Conservation (phyloP, 1,139 yeast genomes). For the Geotrichum australiense region DNA sequence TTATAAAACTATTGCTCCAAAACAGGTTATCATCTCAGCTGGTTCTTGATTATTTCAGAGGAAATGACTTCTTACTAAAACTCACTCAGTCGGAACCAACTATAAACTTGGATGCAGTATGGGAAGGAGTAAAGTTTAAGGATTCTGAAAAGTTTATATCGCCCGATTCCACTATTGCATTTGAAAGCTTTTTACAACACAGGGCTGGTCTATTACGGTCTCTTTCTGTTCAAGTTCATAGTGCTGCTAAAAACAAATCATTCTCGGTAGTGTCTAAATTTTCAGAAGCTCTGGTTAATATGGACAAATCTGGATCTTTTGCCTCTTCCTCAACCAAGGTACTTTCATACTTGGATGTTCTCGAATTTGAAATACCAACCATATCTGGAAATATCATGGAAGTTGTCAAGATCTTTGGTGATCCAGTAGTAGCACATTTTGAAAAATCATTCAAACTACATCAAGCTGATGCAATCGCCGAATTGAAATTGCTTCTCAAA, state of each 20-base stretch:
- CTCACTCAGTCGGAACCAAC: slow-evolving; percentile 51
- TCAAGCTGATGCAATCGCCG: slow-evolving; percentile 21
- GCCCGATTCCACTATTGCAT: slow-evolving; percentile 41
- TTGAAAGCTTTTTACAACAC: slow-evolving; percentile 55
- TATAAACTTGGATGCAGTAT: slow-evolving; percentile 41
- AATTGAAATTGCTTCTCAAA: slow-evolving; percentile 23
- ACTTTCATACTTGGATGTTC: slow-evolving; percentile 59
- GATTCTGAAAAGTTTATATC: slow-evolving; percentile 29
- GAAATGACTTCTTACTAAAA: slow-evolving; percentile 45
- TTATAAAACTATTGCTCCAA: slow-evolving; percentile 53
- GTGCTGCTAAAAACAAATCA: slow-evolving; percentile 46
- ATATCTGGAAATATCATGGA: slow-evolving; percentile 2
- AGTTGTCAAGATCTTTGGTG: slow-evolving; percentile 13
- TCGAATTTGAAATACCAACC: slow-evolving; percentile 45
- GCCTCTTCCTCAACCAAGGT: slow-evolving; percentile 49
- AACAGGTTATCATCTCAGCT: slow-evolving; percentile 47
- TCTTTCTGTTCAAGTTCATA: slow-evolving; percentile 66
- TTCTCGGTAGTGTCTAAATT: slow-evolving; percentile 50
- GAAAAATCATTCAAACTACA: slow-evolving; percentile 8
- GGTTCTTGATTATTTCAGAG: slow-evolving; percentile 50
- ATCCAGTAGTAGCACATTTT: slow-evolving; percentile 12
- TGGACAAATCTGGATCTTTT: slow-evolving; percentile 20
- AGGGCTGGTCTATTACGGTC: slow-evolving; percentile 59
- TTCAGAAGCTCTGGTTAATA: slow-evolving; percentile 45
- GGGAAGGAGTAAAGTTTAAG: slow-evolving; percentile 48